Evolutionary conservation across 768 basidiomycete genomes (phyloP).

Genomic region (Vararia minispora): DNA sequence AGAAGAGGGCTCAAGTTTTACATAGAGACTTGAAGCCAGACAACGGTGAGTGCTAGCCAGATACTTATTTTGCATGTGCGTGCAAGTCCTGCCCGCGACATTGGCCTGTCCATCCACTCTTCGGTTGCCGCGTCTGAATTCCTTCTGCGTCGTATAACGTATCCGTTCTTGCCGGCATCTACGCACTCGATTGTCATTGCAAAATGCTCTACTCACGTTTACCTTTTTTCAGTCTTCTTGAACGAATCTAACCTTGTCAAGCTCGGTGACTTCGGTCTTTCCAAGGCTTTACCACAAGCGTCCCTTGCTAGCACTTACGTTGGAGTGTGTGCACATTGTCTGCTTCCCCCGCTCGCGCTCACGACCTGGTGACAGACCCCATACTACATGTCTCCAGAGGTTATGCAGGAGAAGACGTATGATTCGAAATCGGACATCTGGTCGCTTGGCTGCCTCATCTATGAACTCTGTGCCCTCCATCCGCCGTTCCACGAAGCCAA

Average conservation of each 20-base stretch:
- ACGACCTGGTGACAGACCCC: slow-evolving; percentile 60
- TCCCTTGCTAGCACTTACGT: slow-evolving; percentile 96
- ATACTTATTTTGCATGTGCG: too few relatives aligned
- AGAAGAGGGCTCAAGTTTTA: slow-evolving; percentile 63
- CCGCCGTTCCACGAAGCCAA: slow-evolving; percentile 92
- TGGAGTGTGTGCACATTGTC: slow-evolving; percentile 48
- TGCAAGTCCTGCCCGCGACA: too few relatives aligned
- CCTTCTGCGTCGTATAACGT: too few relatives aligned
- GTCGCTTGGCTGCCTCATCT: slow-evolving; percentile 95
- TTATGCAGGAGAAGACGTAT: slow-evolving; percentile 95
- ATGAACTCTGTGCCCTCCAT: slow-evolving; percentile 88
- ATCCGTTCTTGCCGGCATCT: not conserved
- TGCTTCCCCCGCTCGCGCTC: not conserved
- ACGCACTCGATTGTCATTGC: too few relatives aligned
- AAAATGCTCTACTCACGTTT: not conserved
- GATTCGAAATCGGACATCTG: slow-evolving; percentile 98
- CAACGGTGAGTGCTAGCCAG: slow-evolving; percentile 61
- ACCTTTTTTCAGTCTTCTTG: slow-evolving; percentile 61
- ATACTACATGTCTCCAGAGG: slow-evolving; percentile 98
- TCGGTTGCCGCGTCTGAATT: too few relatives aligned
- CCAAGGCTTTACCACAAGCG: slow-evolving; percentile 81
- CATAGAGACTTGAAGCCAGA: slow-evolving; percentile 97
- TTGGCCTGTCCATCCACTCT: too few relatives aligned
- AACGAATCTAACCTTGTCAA: slow-evolving; percentile 80
- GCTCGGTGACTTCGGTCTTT: slow-evolving; percentile 93